Base-by-base conservation (phyloP, 139 green algal species). In the Chlorella vulgaris region DNA sequence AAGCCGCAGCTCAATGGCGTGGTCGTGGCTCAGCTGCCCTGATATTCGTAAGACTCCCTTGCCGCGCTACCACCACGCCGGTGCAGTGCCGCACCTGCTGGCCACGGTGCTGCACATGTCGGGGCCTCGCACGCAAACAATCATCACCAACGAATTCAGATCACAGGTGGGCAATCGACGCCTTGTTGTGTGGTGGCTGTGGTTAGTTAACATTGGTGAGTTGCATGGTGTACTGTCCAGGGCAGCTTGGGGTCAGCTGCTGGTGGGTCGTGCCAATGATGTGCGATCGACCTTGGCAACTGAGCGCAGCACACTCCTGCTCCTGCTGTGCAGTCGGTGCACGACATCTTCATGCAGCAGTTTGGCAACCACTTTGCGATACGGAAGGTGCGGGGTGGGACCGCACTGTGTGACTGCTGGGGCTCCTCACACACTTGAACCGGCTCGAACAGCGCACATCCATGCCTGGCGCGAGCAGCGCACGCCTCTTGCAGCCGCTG, bases 91-190 rank as follows among this genome's bases (percentile, higher is more conserved):
- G n/a, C 50, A 66, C 65, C 61, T 89, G 65, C 73, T 89, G 35
- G 36, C 67, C 28, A 78, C 70, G 3, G 79, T 81, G 39, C 40
- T 84, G 19, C 29, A 38, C 43, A 76, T 89, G 66, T 19, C 38
- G 24, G 70, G 81, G 43, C 58, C 51, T 21, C 40, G 35, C n/a
- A 83, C 51, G 0, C 71, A 55, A 21, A 67, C 94, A 13, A 75
- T 95, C 19, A 75, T 98, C 21, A 90, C 84, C 31, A 97, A 97
- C 60, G 94, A 98, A 86, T 79, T 65, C 5, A 15, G 55, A 21
- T 65, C 55, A n/a, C 55, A 65, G 55, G 47, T 55, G 47, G 47
- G 47, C 47, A n/a, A n/a, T n/a, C n/a, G n/a, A n/a, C n/a, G n/a
- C n/a, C n/a, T n/a, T n/a, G n/a, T n/a, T n/a, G n/a, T n/a, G n/a